phyloP scores from a whole-genome alignment of 1,139 yeast genomes.

The Pichia sp. region DNA sequence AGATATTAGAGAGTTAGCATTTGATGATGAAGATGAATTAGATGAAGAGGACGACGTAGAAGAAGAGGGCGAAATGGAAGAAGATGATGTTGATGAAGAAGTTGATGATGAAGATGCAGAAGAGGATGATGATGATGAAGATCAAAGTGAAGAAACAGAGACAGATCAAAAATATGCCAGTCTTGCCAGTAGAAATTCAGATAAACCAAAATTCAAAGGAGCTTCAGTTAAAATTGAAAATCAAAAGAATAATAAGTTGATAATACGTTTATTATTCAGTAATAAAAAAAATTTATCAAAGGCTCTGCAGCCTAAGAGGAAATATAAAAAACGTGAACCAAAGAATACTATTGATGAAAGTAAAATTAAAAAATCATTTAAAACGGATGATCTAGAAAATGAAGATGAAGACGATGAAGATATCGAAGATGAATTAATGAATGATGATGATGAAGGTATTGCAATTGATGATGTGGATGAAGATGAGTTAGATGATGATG shows the following conservation, averaged over 20 bases:
- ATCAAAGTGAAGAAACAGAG: not conserved
- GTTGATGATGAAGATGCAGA: constrained; percentile 32
- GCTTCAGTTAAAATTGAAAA: too few relatives aligned
- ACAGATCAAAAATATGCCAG: too few relatives aligned
- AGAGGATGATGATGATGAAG: constrained; percentile 19
- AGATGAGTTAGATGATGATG: constrained; percentile 22
- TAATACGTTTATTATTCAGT: not conserved
- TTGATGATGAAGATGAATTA: constrained; percentile 27
- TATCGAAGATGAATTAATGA: constrained; percentile 7
- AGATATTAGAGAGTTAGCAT: constrained; percentile 20
- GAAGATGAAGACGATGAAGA: constrained; percentile 23
- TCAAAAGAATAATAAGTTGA: constrained; percentile 14
- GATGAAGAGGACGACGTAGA: constrained; percentile 31
- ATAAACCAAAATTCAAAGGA: too few relatives aligned
- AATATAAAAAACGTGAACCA: not conserved
- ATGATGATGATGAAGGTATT: constrained; percentile 6
- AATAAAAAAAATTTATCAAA: constrained; percentile 3
- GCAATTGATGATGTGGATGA: constrained; percentile 5
- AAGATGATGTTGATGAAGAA: constrained; percentile 27
- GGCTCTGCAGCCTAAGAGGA: not conserved
- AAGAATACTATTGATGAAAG: not conserved
- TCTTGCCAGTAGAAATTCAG: too few relatives aligned
- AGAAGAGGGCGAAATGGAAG: constrained; percentile 29
- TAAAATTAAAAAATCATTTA: not conserved
- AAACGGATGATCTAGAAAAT: not conserved